A percentile compares a stretch with the other conserved stretches of the same genome.
Evolutionary conservation across 768 basidiomycete genomes (phyloP).

Genomic region (Cubamyces lactineus): DNA sequence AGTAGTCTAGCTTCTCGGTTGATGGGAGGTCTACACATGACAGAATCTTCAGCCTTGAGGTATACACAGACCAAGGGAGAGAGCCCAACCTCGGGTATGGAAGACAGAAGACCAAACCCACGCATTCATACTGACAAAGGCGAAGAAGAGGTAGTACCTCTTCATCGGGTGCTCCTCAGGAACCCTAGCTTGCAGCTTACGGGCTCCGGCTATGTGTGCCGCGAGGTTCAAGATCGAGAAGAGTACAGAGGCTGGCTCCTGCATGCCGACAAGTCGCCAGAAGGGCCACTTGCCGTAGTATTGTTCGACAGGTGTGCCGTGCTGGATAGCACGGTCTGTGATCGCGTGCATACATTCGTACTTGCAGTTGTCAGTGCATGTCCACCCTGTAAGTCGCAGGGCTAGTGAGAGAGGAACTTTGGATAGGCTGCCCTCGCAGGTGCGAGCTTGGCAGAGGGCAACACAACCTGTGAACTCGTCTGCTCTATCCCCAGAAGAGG

Average conservation of each 20-base stretch:
- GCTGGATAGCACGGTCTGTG: slow-evolving; percentile 56
- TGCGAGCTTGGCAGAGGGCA: slow-evolving; percentile 36
- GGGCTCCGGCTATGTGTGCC: slow-evolving; percentile 67
- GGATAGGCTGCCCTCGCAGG: slow-evolving; percentile 27
- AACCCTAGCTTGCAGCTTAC: slow-evolving; percentile 49
- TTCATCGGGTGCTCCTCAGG: slow-evolving; percentile 69
- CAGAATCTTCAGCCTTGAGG: slow-evolving; percentile 11
- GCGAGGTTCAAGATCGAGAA: slow-evolving; percentile 89
- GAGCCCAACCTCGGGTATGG: slow-evolving; percentile 80
- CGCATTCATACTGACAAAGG: slow-evolving; percentile 76
- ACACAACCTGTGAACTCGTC: slow-evolving; percentile 42
- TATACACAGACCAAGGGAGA: slow-evolving; percentile 3
- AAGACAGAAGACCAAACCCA: slow-evolving; percentile 95
- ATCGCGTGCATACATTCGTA: slow-evolving; percentile 87
- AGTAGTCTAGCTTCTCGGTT: slow-evolving; percentile 95
- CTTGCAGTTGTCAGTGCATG: slow-evolving; percentile 84
- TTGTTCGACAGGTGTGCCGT: slow-evolving; percentile 59
- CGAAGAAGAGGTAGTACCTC: slow-evolving; percentile 66
- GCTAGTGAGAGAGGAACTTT: slow-evolving; percentile 46
- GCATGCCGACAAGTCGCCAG: slow-evolving; percentile 83
- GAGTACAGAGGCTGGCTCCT: slow-evolving; percentile 90
- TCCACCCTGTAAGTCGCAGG: slow-evolving; percentile 79
- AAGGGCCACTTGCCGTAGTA: slow-evolving; percentile 99
- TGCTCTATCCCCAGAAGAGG: slow-evolving; percentile 40
- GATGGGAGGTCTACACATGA: slow-evolving; percentile 65